These are phyloP conservation scores for Metschnikowia henanensis DNA, from an alignment of 805 yeast genomes.

Conservation along the genomic window DNA sequence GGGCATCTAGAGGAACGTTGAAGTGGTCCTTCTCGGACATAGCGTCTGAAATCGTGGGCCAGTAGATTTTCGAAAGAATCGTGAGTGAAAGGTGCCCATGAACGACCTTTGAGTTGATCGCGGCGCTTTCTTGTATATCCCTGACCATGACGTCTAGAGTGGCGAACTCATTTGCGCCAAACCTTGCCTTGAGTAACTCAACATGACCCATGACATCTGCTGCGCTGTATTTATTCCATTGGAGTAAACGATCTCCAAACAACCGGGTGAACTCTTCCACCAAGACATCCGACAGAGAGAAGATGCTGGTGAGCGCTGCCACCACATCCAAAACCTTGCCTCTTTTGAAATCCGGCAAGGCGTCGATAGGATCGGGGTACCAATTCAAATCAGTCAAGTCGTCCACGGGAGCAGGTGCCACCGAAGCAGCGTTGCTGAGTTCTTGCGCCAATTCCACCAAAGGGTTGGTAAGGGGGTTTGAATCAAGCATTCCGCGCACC, in stretches of 20 bases:
- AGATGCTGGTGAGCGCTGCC: slow-evolving; percentile 68
- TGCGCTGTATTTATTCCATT: slow-evolving; percentile 40
- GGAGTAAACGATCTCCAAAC: slow-evolving; percentile 58
- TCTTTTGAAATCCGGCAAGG: slow-evolving; percentile 78
- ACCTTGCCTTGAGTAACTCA: slow-evolving; percentile 57
- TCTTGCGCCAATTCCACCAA: slow-evolving; percentile 57
- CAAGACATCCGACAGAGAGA: slow-evolving; percentile 66
- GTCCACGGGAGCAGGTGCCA: slow-evolving; percentile 24
- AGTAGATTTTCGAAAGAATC: slow-evolving; percentile 73
- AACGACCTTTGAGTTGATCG: slow-evolving; percentile 32
- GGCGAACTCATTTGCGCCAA: slow-evolving; percentile 65
- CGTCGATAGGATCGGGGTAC: slow-evolving; percentile 88
- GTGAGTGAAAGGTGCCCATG: slow-evolving; percentile 48
- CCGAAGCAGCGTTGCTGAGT: slow-evolving; percentile 32
- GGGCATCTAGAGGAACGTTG: slow-evolving; percentile 49
- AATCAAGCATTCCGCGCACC: slow-evolving; percentile 67
- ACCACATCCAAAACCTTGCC: slow-evolving; percentile 64
- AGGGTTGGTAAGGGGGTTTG: slow-evolving; percentile 35
- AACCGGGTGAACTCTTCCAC: slow-evolving; percentile 61
- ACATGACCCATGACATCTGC: slow-evolving; percentile 43
- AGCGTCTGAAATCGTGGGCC: slow-evolving; percentile 60
- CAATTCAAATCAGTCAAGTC: slow-evolving; percentile 55
- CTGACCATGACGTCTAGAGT: slow-evolving; percentile 81
- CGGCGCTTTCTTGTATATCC: slow-evolving; percentile 61
- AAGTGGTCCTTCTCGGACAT: slow-evolving; percentile 36